Evolutionary conservation across 306 rosid genomes (phyloP), one percentile per base, ranked within the genome.

Genomic region (Alnus rubra): DNA sequence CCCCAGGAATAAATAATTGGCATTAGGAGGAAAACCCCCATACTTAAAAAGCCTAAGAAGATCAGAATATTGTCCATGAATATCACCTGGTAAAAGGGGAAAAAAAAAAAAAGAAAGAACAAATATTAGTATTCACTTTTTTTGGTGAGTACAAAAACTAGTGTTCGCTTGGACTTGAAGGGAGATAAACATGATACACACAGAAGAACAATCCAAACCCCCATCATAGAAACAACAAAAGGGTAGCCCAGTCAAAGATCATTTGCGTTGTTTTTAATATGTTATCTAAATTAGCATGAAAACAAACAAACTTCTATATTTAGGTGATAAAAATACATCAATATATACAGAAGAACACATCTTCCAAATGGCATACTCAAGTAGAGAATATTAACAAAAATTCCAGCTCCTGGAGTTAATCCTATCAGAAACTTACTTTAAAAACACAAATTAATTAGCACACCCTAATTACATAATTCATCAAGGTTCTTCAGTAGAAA

Each of bases 11-110:
- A 84, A 16, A 67, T 84, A 84, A 72, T 84, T 84, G 30, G 87
- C 81, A 37, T 65, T 79, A 56, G 87, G 84, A 71, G 87, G 87
- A 71, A 84, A 84, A 14, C 84, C 87, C 18, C 87, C 87, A 37
- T 84, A 84, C 45, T 84, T 84, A 52, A 84, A 84, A 44, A 84
- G 84, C 84, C 87, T 75, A 75, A 80, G 76, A 55, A 84, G 87
- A 64, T 84, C 87, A 31, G 87, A 71, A 76, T 84, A 84, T 59
- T 84, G 87, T 56, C 87, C 87, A 64, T 84, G 87, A 76, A 84
- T 79, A n/a, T 84, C 87, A 76, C 87, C 87, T 84, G 78, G 30
- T 31, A 51, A 50, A 49, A 53, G 42, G 60, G 30, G 55, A 12
- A 49, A 35, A 59, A 31, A 59, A 15, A 42, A 67, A 39, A 39